Evolutionary conservation across 371 early-diverging fungal genomes (phyloP).

Genomic region (Rhizomucor pusillus): DNA sequence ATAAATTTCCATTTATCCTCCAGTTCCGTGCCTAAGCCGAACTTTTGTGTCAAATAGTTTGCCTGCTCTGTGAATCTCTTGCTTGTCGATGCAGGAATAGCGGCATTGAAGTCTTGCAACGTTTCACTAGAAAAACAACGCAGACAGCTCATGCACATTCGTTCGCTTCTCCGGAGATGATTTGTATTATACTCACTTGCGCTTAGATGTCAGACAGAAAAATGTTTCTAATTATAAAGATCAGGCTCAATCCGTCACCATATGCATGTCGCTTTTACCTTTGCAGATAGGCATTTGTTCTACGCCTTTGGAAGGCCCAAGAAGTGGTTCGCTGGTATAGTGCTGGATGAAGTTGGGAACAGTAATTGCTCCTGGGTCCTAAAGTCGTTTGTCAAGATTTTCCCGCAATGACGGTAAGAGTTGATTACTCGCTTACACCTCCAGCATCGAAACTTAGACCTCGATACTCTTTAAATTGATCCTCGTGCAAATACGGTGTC

Average conservation of each 20-base stretch:
- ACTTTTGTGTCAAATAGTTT: slow-evolving; percentile 23
- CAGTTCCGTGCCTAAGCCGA: slow-evolving; percentile 18
- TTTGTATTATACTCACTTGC: slow-evolving; percentile 22
- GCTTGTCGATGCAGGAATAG: slow-evolving; percentile 30
- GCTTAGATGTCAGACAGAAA: slow-evolving; percentile 22
- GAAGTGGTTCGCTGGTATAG: slow-evolving; percentile 14
- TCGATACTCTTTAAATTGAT: slow-evolving; percentile 27
- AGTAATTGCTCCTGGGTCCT: slow-evolving; percentile 27
- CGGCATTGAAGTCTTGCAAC: slow-evolving; percentile 21
- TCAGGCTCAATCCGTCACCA: too few species aligned
- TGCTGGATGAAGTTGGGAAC: slow-evolving; percentile 27
- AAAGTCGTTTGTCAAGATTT: background rate
- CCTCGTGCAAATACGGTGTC: slow-evolving; percentile 9
- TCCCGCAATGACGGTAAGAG: background rate
- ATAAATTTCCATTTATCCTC: slow-evolving; percentile 33
- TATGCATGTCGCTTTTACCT: slow-evolving; percentile 16
- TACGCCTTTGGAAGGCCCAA: slow-evolving; percentile 27
- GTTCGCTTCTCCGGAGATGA: too few species aligned
- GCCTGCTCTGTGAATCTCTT: slow-evolving; percentile 23
- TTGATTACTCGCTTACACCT: slow-evolving; percentile 21
- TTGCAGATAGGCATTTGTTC: slow-evolving; percentile 19
- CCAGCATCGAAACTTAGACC: slow-evolving; percentile 30
- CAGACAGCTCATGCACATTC: too few species aligned
- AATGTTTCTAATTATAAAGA: slow-evolving; percentile 32
- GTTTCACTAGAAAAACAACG: slow-evolving; percentile 3